Base-by-base conservation (phyloP, 768 basidiomycete species). In the Hemileccinum impolitum region DNA sequence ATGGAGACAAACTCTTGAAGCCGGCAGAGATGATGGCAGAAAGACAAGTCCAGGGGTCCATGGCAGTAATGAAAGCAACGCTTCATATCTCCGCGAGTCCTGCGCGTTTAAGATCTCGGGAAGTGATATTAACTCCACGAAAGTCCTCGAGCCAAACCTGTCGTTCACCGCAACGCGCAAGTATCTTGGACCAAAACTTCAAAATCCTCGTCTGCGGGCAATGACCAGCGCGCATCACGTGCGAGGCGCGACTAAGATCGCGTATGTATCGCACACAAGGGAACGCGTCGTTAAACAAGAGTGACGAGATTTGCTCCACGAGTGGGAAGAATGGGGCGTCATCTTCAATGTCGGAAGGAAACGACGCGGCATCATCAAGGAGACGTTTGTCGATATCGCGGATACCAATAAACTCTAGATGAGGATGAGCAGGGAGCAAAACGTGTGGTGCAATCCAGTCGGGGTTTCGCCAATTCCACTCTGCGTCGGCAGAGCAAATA, bases 381-480 rank as follows among this genome's bases (percentile, higher is more conserved):
- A 88, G 66, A 48, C 85, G 75, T 52, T 77, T 75, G 64, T 86
- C 82, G 60, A 88, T 80, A 55, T 84, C 85, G 17, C 85, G 75
- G 49, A 89, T 81, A 9, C 84, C 87, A 48, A 88, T 88, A 46
- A 87, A 73, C 62, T 80, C 68, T 11, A 89, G 63, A 7, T 70
- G 70, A 0, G 79, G 76, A 59, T 89, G 87, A 1, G 79, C 63
- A 15, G 85, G 83, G 18, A 89, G 73, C 6, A 89, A 69, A 35
- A 85, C 73, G 47, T 89, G 87, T 3, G 87, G 85, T 13, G 87
- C 84, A 57, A 88, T 87, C 87, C 86, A 88, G 60, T 89, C 85
- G 0, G 87, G 87, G 44, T 71, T 75, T 56, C 81, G 75, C 87
- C 87, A 88, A 53, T 87, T 84, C 87, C 87, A 89, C 58, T 85